These are phyloP conservation scores for Edaphochlamys debaryana DNA, from an alignment of 139 green algal species.

Conservation along the genomic window DNA sequence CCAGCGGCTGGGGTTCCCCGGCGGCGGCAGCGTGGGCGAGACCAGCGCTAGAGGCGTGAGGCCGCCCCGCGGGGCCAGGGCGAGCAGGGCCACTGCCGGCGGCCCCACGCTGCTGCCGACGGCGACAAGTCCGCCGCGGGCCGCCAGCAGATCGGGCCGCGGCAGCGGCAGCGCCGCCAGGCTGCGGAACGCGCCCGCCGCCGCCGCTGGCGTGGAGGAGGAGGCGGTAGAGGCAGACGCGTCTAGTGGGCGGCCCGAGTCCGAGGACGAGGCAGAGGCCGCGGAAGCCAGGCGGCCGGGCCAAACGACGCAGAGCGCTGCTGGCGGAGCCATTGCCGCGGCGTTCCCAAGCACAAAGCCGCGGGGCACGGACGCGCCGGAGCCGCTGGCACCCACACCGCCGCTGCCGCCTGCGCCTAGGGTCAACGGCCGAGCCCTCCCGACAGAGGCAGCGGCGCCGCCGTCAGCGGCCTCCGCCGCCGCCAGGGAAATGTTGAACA, in stretches of 20 bases:
- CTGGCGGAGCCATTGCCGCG: neutral
- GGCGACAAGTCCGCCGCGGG: neutral
- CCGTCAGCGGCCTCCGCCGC: neutral
- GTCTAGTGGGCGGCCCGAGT: too few species aligned
- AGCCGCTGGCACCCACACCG: neutral
- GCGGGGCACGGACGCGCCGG: neutral
- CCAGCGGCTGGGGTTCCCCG: neutral
- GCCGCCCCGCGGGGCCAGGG: neutral
- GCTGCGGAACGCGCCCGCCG: neutral
- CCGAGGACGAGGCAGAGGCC: neutral
- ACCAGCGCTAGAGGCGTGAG: neutral
- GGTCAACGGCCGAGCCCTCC: too few species aligned
- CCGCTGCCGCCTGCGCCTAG: too few species aligned
- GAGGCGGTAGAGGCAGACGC: too few species aligned
- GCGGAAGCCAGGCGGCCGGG: neutral
- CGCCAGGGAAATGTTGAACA: neutral
- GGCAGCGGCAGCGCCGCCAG: neutral
- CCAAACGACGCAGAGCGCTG: slow-evolving; percentile 18
- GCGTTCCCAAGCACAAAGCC: neutral
- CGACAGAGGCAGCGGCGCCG: too few species aligned
- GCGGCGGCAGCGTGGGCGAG: neutral
- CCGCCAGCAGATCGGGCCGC: slow-evolving; percentile 20
- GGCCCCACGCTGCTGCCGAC: slow-evolving; percentile 22
- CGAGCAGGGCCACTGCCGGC: neutral
- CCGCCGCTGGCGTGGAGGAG: neutral